These are phyloP conservation scores for Exophiala viscosa DNA, from an alignment of 2,329 filamentous ascomycete species.

Conservation along the genomic window DNA sequence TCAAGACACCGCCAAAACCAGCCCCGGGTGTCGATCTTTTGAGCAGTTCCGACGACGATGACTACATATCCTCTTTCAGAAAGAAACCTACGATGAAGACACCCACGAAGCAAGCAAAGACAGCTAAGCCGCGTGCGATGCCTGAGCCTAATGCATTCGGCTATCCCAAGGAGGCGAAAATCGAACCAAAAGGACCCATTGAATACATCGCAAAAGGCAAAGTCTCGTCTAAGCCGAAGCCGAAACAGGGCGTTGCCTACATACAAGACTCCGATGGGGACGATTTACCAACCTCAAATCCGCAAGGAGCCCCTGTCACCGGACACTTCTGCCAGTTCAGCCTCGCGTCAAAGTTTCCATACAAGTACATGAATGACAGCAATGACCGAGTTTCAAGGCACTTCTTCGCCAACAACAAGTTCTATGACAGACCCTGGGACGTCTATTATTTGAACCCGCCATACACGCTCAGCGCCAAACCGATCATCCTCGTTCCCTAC, in stretches of 20 bases:
- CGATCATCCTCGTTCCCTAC: slow-evolving; percentile 65
- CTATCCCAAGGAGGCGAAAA: neutral
- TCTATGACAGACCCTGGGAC: slow-evolving; percentile 64
- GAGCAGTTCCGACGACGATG: slow-evolving; percentile 25
- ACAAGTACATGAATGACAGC: slow-evolving; percentile 38
- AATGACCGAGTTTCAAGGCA: slow-evolving; percentile 34
- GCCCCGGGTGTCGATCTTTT: slow-evolving; percentile 4
- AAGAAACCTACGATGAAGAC: slow-evolving; percentile 20
- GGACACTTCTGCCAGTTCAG: slow-evolving; percentile 39
- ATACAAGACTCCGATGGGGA: slow-evolving; percentile 4
- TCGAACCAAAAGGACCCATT: neutral
- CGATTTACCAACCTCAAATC: slow-evolving; percentile 8
- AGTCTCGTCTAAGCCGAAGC: neutral
- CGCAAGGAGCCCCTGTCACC: slow-evolving; percentile 18
- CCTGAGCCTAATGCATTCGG: neutral
- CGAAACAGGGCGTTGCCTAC: neutral
- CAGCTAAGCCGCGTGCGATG: neutral
- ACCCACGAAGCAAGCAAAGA: neutral
- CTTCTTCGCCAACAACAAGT: slow-evolving; percentile 42
- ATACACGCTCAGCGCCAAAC: slow-evolving; percentile 43
- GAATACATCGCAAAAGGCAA: slow-evolving; percentile 13
- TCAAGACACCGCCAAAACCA: slow-evolving; percentile 4
- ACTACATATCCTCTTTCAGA: slow-evolving; percentile 25
- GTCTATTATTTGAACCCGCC: slow-evolving; percentile 67
- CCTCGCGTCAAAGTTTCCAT: slow-evolving; percentile 41